Evolutionary conservation across 2,329 filamentous ascomycete genomes (phyloP), one percentile per base, ranked within the genome.

Genomic region (Coniella lustricola): DNA sequence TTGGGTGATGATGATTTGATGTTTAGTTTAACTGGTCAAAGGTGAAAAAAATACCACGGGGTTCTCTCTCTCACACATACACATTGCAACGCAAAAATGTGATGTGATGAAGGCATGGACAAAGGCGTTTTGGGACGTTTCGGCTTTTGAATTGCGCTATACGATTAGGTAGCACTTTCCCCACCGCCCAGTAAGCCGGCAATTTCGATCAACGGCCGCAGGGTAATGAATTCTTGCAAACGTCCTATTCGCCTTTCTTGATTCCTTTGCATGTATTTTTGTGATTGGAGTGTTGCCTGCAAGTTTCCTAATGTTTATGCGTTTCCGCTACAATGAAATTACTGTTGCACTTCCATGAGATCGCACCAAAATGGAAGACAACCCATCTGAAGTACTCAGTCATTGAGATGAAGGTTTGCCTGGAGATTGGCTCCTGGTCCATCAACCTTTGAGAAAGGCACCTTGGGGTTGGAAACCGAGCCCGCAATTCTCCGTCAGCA

Each of bases 141-240:
- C 44, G 51, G 48, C 51, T 53, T n/a, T 45, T 53, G 51, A 50
- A 53, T 42, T 50, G 34, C 35, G 48, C 51, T 53, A n/a, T n/a
- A 50, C 40, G 51, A 25, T 36, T 44, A 50, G 51, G 40, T 53
- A 53, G 51, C 51, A n/a, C n/a, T n/a, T n/a, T 37, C 31, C 16
- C 37, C 41, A 49, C 38, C 46, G 44, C 51, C 51, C 36, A 34
- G n/a, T 41, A 37, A 47, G 29, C 37, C 51, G 51, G 22, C 35
- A 42, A 39, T n/a, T n/a, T n/a, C n/a, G n/a, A 33, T 33, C 20
- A 42, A 50, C 10, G 32, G 48, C 37, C 44, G 51, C 49, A 17
- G 51, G 51, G 44, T 50, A 53, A 53, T 53, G 32, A 50, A 53
- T 53, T 53, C 51, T 50, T 50, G 51, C 48, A 53, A 53, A 53